These are phyloP conservation scores for Paraphaeosphaeria sporulosa DNA, from an alignment of 2,329 filamentous ascomycete species.

Conservation along the genomic window DNA sequence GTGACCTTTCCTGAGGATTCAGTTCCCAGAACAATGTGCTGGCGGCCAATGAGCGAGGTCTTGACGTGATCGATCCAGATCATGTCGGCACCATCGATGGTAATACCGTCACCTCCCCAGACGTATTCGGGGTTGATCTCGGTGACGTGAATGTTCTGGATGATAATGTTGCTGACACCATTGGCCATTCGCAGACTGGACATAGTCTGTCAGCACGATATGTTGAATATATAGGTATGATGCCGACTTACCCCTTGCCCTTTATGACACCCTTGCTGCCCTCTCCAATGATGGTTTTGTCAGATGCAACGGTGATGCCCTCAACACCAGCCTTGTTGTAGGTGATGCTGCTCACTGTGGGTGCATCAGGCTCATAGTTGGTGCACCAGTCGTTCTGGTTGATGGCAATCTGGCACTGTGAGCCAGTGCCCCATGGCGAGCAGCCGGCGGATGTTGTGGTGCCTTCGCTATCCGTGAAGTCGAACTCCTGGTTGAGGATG, in stretches of 20 bases:
- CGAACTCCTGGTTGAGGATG: constrained; percentile 42
- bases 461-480: constrained; percentile 9
- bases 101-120: constrained; percentile 47
- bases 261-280: constrained; percentile 63
- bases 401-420: constrained; percentile 65
- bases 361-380: constrained; percentile 20
- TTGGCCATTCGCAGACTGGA: constrained; percentile 11
- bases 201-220: constrained; percentile 14
- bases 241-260: constrained; percentile 59
- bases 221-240: constrained; percentile 57
- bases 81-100: constrained; percentile 37
- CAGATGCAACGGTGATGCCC: constrained; percentile 62
- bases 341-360: constrained; percentile 17
- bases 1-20: constrained; percentile 63
- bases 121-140: constrained; percentile 47
- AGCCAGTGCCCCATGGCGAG: constrained; percentile 53
- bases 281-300: constrained; percentile 66
- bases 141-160: constrained; percentile 55
- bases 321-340: constrained; percentile 53
- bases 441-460: constrained; percentile 32
- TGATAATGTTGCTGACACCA: constrained; percentile 53
- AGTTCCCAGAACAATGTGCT: constrained; percentile 65
- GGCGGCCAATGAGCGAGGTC: constrained; percentile 65
- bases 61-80: constrained; percentile 44
- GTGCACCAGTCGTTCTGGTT: constrained; percentile 52